Conservation (phyloP, 139 green algal species). For the Astrephomene gubernaculifera region DNA sequence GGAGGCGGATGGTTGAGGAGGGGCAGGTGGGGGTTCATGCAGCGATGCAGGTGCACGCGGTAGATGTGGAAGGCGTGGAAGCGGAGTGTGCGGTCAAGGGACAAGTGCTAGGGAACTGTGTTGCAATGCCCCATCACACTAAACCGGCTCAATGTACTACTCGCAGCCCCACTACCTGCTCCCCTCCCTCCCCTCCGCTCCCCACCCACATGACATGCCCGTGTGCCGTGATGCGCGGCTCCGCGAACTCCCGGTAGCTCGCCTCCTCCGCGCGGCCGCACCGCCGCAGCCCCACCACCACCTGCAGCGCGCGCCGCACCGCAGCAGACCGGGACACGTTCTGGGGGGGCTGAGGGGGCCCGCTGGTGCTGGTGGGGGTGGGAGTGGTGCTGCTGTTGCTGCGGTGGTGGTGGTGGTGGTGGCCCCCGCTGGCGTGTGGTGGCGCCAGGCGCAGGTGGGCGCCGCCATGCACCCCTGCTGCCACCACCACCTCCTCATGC, state of each 20-base stretch:
- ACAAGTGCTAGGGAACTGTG: background rate
- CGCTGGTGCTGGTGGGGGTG: too few relatives aligned
- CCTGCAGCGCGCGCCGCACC: background rate
- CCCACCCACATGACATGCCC: slow-evolving; percentile 7
- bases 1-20: background rate
- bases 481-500: too few relatives aligned
- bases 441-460: too few relatives aligned
- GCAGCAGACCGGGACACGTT: background rate
- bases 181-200: background rate
- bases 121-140: too few relatives aligned
- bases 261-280: background rate
- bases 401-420: too few relatives aligned
- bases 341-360: background rate
- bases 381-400: too few relatives aligned
- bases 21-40: background rate
- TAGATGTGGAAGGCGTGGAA: background rate
- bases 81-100: background rate
- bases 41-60: too few relatives aligned
- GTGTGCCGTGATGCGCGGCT: slow-evolving; percentile 7
- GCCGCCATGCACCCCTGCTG: too few relatives aligned
- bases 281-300: background rate
- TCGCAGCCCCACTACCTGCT: too few relatives aligned
- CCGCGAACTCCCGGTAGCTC: background rate
- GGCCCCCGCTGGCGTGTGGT: too few relatives aligned
- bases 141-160: too few relatives aligned